Evolutionary conservation across 805 yeast genomes (phyloP).

Genomic region (Pichia cabralensis): DNA sequence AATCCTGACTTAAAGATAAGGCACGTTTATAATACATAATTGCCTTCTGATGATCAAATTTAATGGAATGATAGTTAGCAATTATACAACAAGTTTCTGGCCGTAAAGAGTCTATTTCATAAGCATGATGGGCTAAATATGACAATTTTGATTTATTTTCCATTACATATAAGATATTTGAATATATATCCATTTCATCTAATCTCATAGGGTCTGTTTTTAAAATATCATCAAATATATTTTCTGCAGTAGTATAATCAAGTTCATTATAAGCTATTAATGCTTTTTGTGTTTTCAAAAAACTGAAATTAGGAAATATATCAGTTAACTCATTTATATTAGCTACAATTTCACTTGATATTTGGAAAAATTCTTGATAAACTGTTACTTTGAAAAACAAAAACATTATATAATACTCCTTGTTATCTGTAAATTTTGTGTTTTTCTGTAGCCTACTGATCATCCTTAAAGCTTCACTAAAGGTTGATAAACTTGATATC

Average conservation of each 20-base stretch:
- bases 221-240: slow-evolving; percentile 65
- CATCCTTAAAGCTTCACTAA: slow-evolving; percentile 46
- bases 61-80: slow-evolving; percentile 87
- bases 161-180: slow-evolving; percentile 92
- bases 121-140: slow-evolving; percentile 75
- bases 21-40: slow-evolving; percentile 90
- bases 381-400: slow-evolving; percentile 55
- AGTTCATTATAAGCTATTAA: slow-evolving; percentile 72
- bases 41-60: slow-evolving; percentile 91
- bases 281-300: slow-evolving; percentile 74
- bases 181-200: slow-evolving; percentile 86
- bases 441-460: slow-evolving; percentile 30
- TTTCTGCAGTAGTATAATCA: slow-evolving; percentile 75
- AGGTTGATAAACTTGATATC: slow-evolving; percentile 45
- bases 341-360: slow-evolving; percentile 39
- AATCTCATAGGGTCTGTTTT: slow-evolving; percentile 71
- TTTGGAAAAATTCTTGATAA: slow-evolving; percentile 73
- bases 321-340: slow-evolving; percentile 39
- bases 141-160: slow-evolving; percentile 80
- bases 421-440: slow-evolving; percentile 23
- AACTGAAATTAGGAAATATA: slow-evolving; percentile 64
- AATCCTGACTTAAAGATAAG: slow-evolving; percentile 63
- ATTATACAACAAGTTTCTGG: slow-evolving; percentile 93
- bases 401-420: slow-evolving; percentile 23
- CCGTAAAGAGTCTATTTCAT: slow-evolving; percentile 72